phyloP scores from a whole-genome alignment of 345 rosid genomes.

The Pistacia vera region DNA sequence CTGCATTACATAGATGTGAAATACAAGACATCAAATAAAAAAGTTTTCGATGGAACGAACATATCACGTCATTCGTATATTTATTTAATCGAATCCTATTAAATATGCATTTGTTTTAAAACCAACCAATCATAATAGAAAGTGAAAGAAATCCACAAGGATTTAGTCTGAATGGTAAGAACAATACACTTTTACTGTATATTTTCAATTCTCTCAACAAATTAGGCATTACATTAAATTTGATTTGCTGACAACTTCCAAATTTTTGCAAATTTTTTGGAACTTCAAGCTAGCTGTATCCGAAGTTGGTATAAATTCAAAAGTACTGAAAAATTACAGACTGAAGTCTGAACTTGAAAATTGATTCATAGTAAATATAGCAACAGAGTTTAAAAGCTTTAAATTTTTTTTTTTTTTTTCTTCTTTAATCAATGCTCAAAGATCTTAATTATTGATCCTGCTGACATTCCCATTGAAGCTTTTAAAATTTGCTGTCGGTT shows the following conservation, averaged over 20 bases:
- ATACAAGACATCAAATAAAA: too few species aligned
- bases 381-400: background rate
- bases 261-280: background rate
- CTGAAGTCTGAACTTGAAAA: background rate
- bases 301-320: background rate
- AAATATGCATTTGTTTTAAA: too few species aligned
- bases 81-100: too few species aligned
- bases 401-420: background rate
- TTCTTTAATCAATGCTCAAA: background rate
- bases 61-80: too few species aligned
- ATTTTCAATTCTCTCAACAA: background rate
- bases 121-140: too few species aligned
- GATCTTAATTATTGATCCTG: too few species aligned
- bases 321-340: background rate
- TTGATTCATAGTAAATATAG: background rate
- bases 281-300: background rate
- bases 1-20: background rate
- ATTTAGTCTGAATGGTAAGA: too few species aligned
- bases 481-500: constrained; percentile 1
- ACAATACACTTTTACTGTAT: background rate
- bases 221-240: constrained; percentile 2
- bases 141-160: too few species aligned
- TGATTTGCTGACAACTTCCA: background rate
- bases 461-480: background rate
- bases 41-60: too few species aligned